phyloP scores from a whole-genome alignment of 345 rosid species.

The Lagerstroemia speciosa region DNA sequence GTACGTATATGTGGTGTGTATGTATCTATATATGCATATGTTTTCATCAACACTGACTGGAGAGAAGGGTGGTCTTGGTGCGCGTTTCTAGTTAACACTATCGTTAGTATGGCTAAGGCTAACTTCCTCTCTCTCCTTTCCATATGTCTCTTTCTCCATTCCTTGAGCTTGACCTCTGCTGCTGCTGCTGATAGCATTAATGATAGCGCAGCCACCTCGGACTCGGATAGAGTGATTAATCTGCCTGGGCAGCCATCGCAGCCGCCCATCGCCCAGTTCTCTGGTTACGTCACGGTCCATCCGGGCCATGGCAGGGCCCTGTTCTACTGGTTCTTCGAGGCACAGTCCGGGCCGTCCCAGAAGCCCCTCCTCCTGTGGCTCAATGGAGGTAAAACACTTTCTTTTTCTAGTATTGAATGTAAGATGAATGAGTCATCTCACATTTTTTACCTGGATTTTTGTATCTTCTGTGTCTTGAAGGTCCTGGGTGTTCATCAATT shows the following conservation, averaged over 20 bases:
- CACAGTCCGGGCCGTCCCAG: constrained; percentile 36
- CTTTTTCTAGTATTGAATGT: neutral
- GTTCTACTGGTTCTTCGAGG: constrained; percentile 71
- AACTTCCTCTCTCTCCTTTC: neutral
- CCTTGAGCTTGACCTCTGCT: constrained; percentile 3
- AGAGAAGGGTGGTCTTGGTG: neutral
- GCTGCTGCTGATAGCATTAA: constrained; percentile 13
- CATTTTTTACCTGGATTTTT: neutral
- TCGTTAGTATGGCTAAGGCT: neutral
- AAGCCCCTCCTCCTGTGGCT: constrained; percentile 63
- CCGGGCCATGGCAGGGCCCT: constrained; percentile 48
- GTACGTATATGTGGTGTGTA: neutral
- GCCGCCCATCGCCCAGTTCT: constrained; percentile 43
- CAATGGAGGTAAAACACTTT: constrained; percentile 41
- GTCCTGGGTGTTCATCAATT: constrained; percentile 65
- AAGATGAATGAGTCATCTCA: neutral
- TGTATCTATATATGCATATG: neutral
- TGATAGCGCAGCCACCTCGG: constrained; percentile 15
- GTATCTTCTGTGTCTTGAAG: constrained; percentile 15
- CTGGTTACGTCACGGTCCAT: constrained; percentile 55
- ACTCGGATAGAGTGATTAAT: constrained; percentile 31
- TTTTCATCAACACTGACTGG: neutral
- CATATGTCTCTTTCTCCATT: constrained; percentile 11
- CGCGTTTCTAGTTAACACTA: neutral
- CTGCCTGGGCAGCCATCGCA: constrained; percentile 48